Percentiles rank a stretch among this genome's conserved stretches.
phyloP scores from a whole-genome alignment of 1,284 basidiomycete genomes.

The Ustilago vetiveriae region DNA sequence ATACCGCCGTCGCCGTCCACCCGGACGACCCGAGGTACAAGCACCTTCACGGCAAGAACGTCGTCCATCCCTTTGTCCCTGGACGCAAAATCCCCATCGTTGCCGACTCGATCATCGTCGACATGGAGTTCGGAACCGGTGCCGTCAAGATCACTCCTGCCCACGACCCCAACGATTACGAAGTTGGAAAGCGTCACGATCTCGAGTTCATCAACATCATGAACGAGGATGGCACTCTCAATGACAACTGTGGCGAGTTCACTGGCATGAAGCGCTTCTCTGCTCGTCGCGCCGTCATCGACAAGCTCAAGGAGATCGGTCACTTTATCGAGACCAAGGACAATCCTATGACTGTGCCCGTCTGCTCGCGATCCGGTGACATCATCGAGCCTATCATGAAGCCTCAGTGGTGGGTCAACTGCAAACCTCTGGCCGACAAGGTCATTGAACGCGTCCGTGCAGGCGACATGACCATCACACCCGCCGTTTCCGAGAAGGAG shows the following conservation, averaged over 20 bases:
- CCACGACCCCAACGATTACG: conserved; percentile 97
- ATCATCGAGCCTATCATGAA: conserved; percentile 95
- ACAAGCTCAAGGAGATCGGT: conserved; percentile 84
- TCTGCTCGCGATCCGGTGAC: conserved; percentile 74
- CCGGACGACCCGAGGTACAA: conserved; percentile 93
- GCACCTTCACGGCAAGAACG: conserved; percentile 94
- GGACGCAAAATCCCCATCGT: conserved; percentile 88
- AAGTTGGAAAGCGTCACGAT: conserved; percentile 87
- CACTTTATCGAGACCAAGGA: conserved; percentile 92
- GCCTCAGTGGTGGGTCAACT: conserved; percentile 99
- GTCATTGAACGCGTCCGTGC: conserved; percentile 77
- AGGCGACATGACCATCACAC: conserved; percentile 73
- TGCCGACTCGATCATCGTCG: conserved; percentile 83
- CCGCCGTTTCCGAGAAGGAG: conserved; percentile 87
- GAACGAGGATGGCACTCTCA: conserved; percentile 97
- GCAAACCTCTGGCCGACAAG: conserved; percentile 84
- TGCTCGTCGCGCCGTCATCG: conserved; percentile 83
- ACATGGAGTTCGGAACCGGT: conserved; percentile 97
- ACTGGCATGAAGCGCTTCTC: conserved; percentile 84
- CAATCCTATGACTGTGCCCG: conserved; percentile 66
- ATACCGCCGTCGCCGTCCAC: conserved; percentile 96
- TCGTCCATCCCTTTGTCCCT: conserved; percentile 84
- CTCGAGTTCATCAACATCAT: conserved; percentile 94
- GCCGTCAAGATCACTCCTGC: conserved; percentile 99
- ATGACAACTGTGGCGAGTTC: conserved; percentile 87